Evolutionary conservation across 2,329 filamentous ascomycete species (phyloP).

Genomic region (Aspergillus oerlinghausenensis): DNA sequence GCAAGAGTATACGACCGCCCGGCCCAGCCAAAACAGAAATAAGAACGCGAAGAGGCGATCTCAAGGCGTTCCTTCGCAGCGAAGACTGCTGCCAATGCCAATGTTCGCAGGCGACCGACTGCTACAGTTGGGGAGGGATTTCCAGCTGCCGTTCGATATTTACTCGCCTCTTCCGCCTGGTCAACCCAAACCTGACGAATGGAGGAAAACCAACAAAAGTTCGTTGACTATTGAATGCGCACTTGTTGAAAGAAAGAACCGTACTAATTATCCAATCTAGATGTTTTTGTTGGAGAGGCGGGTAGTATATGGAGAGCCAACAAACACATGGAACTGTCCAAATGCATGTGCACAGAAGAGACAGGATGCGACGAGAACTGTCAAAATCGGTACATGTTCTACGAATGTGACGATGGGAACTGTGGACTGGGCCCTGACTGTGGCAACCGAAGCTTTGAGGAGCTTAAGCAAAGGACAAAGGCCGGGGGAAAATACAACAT

Average conservation of each 20-base stretch:
- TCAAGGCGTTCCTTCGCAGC: slow-evolving; percentile 21
- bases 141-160: slow-evolving; percentile 83
- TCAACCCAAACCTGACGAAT: slow-evolving; percentile 88
- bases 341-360: slow-evolving; percentile 72
- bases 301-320: slow-evolving; percentile 75
- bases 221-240: slow-evolving; percentile 34
- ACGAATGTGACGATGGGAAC: slow-evolving; percentile 89
- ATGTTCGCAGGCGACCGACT: slow-evolving; percentile 72
- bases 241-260: neutral
- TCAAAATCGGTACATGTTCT: slow-evolving; percentile 94
- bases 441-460: slow-evolving; percentile 81
- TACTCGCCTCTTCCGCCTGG: slow-evolving; percentile 82
- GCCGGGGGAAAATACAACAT: slow-evolving; percentile 81
- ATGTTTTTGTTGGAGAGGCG: slow-evolving; percentile 86
- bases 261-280: slow-evolving; percentile 46
- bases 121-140: slow-evolving; percentile 70
- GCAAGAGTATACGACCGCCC: slow-evolving; percentile 55
- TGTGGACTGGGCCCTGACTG: slow-evolving; percentile 78
- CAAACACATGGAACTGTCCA: slow-evolving; percentile 67
- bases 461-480: slow-evolving; percentile 69
- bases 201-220: slow-evolving; percentile 90
- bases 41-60: slow-evolving; percentile 32
- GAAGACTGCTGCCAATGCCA: slow-evolving; percentile 62
- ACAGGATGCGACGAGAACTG: slow-evolving; percentile 84
- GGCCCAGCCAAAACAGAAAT: slow-evolving; percentile 47